These are phyloP conservation scores for Brassica rapa DNA, from an alignment of 345 rosid species.

Conservation along the genomic window DNA sequence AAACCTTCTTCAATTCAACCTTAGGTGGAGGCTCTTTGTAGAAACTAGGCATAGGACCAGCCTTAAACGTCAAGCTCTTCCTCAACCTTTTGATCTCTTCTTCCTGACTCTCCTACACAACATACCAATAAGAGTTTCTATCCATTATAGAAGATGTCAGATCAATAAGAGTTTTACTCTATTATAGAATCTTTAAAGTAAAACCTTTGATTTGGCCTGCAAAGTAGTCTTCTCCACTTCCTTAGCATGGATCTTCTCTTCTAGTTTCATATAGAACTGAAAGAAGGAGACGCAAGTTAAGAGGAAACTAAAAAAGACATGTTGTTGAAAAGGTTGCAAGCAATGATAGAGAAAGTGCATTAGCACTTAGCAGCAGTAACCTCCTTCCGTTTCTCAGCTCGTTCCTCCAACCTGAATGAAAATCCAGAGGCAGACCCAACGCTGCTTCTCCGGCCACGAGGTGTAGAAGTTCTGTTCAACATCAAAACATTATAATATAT, in stretches of 20 bases:
- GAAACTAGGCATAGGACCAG: slow-evolving; percentile 93
- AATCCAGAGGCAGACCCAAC: slow-evolving; percentile 75
- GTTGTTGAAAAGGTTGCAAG: neutral
- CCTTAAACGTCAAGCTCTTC: slow-evolving; percentile 92
- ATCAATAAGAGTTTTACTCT: neutral
- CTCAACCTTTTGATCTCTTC: slow-evolving; percentile 89
- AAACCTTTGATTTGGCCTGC: slow-evolving; percentile 93
- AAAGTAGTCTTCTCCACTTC: slow-evolving; percentile 72
- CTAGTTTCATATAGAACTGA: slow-evolving; percentile 85
- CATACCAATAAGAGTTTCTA: neutral
- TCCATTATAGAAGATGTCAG: neutral
- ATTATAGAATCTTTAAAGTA: neutral
- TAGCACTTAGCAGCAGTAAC: slow-evolving; percentile 34
- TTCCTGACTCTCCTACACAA: slow-evolving; percentile 81
- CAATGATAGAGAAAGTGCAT: neutral
- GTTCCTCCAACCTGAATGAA: slow-evolving; percentile 86
- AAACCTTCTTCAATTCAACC: slow-evolving; percentile 90
- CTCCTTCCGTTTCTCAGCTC: slow-evolving; percentile 96
- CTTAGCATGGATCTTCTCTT: slow-evolving; percentile 92
- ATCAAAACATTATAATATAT: neutral
- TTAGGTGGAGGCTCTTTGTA: slow-evolving; percentile 95
- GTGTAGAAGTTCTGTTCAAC: slow-evolving; percentile 59
- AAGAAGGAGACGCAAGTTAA: neutral
- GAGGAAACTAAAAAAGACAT: slow-evolving; percentile 4
- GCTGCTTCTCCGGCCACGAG: slow-evolving; percentile 57